These are phyloP conservation scores for Tylopilus balloui DNA, from an alignment of 768 basidiomycete genomes.

Conservation along the genomic window DNA sequence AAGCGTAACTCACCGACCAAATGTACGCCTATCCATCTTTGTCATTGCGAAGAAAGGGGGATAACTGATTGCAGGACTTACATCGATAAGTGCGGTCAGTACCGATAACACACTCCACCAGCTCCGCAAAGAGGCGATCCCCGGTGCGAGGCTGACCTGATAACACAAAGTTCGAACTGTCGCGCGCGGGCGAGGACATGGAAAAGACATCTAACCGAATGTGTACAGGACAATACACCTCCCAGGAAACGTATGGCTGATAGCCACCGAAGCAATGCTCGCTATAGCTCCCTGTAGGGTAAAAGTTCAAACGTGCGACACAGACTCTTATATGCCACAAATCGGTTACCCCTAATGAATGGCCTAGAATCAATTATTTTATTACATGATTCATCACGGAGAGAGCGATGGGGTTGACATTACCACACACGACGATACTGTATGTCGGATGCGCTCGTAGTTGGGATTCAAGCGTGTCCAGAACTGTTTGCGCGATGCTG, in stretches of 20 bases:
- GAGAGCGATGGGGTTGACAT: neutral
- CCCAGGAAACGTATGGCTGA: constrained; percentile 29
- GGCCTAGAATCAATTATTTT: constrained; percentile 26
- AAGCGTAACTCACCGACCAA: constrained; percentile 33
- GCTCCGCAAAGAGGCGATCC: constrained; percentile 36
- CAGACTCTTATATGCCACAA: neutral
- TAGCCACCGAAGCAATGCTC: constrained; percentile 34
- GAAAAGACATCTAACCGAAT: constrained; percentile 34
- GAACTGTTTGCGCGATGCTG: constrained; percentile 28
- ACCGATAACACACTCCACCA: constrained; percentile 39
- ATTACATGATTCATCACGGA: neutral
- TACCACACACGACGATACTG: constrained; percentile 32
- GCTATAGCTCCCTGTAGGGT: constrained; percentile 35
- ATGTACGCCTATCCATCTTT: constrained; percentile 36
- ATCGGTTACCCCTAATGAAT: constrained; percentile 36
- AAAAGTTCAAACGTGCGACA: constrained; percentile 4
- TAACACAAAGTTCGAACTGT: neutral
- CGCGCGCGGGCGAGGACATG: neutral
- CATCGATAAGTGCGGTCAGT: constrained; percentile 40
- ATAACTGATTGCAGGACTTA: constrained; percentile 11
- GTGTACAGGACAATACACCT: constrained; percentile 36
- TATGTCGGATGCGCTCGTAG: constrained; percentile 33
- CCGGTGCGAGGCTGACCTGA: constrained; percentile 50
- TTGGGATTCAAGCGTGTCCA: constrained; percentile 29
- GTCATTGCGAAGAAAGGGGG: neutral